Conservation (phyloP, 768 basidiomycete genomes). For the Lactarius sp. region DNA sequence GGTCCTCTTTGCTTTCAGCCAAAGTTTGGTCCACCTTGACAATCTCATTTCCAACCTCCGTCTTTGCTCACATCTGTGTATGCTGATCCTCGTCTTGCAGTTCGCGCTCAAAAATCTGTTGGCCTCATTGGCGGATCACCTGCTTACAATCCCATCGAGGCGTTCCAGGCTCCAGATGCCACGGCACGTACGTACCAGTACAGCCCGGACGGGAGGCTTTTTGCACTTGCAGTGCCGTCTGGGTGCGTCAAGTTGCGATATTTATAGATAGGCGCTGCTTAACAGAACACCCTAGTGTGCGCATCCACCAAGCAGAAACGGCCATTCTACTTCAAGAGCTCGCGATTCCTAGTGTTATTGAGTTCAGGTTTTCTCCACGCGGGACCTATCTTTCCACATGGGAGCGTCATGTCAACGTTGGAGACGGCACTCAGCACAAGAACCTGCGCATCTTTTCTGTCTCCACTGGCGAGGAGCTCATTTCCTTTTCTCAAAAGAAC, state of each 20-base stretch:
- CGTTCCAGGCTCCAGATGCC: slow-evolving; percentile 62
- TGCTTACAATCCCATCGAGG: slow-evolving; percentile 58
- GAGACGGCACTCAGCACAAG: slow-evolving; percentile 88
- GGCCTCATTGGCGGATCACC: slow-evolving; percentile 83
- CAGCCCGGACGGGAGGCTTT: slow-evolving; percentile 82
- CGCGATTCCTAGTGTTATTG: slow-evolving; percentile 66
- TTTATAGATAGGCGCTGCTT: slow-evolving; percentile 17
- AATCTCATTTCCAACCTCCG: neutral
- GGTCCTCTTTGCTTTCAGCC: neutral
- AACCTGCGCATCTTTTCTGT: slow-evolving; percentile 89
- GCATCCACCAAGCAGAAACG: slow-evolving; percentile 70
- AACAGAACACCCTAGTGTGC: slow-evolving; percentile 47
- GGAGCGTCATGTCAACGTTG: slow-evolving; percentile 90
- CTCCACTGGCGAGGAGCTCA: slow-evolving; percentile 81
- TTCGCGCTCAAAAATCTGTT: slow-evolving; percentile 91
- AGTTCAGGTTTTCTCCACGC: slow-evolving; percentile 87
- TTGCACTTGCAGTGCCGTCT: slow-evolving; percentile 75
- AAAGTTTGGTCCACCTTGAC: neutral
- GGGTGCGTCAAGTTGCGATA: slow-evolving; percentile 45
- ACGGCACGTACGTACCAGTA: slow-evolving; percentile 75
- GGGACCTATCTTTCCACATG: slow-evolving; percentile 93
- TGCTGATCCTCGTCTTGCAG: slow-evolving; percentile 38
- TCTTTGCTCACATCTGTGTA: slow-evolving; percentile 21
- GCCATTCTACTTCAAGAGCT: slow-evolving; percentile 73
- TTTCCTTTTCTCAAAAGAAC: slow-evolving; percentile 85